These are phyloP conservation scores for Cinnamomum chago DNA, from an alignment of 164 flowering plant genomes.

Conservation along the genomic window DNA sequence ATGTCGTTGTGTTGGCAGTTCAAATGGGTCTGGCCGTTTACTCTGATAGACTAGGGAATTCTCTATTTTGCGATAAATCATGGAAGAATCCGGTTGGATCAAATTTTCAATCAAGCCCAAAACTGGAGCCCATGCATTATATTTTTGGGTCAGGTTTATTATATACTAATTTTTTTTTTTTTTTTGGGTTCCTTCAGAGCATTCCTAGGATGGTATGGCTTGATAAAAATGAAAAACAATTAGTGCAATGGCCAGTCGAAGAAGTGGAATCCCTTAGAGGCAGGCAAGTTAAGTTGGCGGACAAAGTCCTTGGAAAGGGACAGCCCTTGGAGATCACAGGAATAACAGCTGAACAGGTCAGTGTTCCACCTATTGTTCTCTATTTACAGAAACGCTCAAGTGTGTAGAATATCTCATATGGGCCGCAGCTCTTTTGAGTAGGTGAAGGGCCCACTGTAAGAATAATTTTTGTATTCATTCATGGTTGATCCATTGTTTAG, in stretches of 20 bases:
- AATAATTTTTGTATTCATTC: no score
- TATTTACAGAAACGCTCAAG: not conserved
- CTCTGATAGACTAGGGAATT: no score
- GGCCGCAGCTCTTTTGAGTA: no score
- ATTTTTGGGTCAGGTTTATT: no score
- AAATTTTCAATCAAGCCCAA: no score
- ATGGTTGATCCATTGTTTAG: not conserved
- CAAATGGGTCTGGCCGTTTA: no score
- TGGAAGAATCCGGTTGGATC: no score
- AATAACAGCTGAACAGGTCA: slow-evolving; percentile 38
- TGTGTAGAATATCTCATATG: not conserved
- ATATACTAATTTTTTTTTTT: not conserved
- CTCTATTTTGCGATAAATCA: no score
- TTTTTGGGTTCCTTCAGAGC: slow-evolving; percentile 23
- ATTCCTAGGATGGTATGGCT: slow-evolving; percentile 54
- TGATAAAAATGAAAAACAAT: slow-evolving; percentile 35
- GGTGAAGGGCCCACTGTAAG: no score
- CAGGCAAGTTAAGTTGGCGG: slow-evolving; percentile 3
- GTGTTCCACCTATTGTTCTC: not conserved
- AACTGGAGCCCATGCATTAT: no score
- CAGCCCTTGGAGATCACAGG: slow-evolving; percentile 28
- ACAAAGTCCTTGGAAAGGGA: slow-evolving; percentile 13
- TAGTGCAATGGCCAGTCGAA: slow-evolving; percentile 56
- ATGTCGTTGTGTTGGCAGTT: no score
- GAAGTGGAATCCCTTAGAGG: slow-evolving; percentile 39